Evolutionary conservation across 768 basidiomycete species (phyloP).

Genomic region (Naematelia aurantialba): DNA sequence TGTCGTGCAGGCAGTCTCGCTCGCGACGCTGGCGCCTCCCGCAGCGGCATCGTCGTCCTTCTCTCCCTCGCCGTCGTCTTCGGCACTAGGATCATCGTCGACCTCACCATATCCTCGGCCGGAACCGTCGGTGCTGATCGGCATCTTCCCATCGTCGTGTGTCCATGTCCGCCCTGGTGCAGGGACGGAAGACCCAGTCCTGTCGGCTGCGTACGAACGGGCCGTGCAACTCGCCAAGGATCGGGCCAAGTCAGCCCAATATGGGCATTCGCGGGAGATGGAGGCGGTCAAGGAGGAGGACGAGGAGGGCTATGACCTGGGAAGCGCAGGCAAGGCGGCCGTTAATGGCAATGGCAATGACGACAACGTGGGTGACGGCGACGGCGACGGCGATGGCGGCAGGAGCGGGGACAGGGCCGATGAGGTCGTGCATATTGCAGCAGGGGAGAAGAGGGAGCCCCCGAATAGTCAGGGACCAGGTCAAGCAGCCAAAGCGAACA

Average conservation of each 20-base stretch:
- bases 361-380: slow-evolving; percentile 1
- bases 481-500: slow-evolving; percentile 1
- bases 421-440: slow-evolving; percentile 8
- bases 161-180: slow-evolving; percentile 81
- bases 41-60: slow-evolving; percentile 4
- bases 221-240: slow-evolving; percentile 28
- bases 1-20: slow-evolving; percentile 57
- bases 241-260: slow-evolving; percentile 42
- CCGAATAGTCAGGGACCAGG: background rate
- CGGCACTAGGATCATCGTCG: background rate
- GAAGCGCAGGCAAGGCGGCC: slow-evolving; percentile 7
- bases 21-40: slow-evolving; percentile 10
- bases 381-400: background rate
- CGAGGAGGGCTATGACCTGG: slow-evolving; percentile 50
- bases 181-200: slow-evolving; percentile 78
- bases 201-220: slow-evolving; percentile 68
- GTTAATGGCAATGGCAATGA: too few species aligned
- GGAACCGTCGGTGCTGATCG: slow-evolving; percentile 67
- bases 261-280: slow-evolving; percentile 49
- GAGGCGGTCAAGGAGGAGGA: slow-evolving; percentile 64
- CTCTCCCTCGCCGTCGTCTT: background rate
- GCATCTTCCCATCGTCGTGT: slow-evolving; percentile 88
- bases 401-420: too few species aligned
- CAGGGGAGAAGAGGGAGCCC: background rate
- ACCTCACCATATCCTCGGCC: slow-evolving; percentile 19